Percentiles rank a stretch among this genome's conserved stretches.
These are phyloP conservation scores for Paraconiothyrium sp. DNA, from an alignment of 2,329 filamentous ascomycete species.

Conservation along the genomic window DNA sequence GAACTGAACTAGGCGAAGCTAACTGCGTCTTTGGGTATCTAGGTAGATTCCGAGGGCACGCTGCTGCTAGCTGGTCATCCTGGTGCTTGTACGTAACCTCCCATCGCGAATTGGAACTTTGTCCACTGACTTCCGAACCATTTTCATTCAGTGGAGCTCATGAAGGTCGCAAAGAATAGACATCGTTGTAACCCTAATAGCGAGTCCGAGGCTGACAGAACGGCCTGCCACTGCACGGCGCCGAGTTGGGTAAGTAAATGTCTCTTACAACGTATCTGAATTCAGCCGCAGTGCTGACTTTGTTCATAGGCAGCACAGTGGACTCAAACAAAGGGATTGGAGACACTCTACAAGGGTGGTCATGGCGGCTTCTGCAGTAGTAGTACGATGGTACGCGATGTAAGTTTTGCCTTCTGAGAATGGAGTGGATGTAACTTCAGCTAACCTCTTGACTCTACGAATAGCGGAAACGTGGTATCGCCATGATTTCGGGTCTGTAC, in stretches of 20 bases:
- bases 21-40: neutral
- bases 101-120: no score
- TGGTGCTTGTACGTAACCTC: slow-evolving; percentile 30
- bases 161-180: slow-evolving; percentile 32
- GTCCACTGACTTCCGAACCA: no score
- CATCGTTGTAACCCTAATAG: slow-evolving; percentile 25
- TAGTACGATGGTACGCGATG: slow-evolving; percentile 51
- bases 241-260: slow-evolving; percentile 40
- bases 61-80: slow-evolving; percentile 55
- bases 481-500: slow-evolving; percentile 53
- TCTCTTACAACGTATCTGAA: neutral
- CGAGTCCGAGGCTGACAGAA: slow-evolving; percentile 26
- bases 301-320: slow-evolving; percentile 44
- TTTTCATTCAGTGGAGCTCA: slow-evolving; percentile 28
- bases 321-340: slow-evolving; percentile 46
- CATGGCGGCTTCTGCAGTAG: slow-evolving; percentile 46
- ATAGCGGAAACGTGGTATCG: slow-evolving; percentile 35
- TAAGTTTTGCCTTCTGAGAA: neutral
- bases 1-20: neutral
- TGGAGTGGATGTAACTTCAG: no score
- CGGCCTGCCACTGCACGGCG: slow-evolving; percentile 38
- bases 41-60: slow-evolving; percentile 43
- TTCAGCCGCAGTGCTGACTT: neutral
- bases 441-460: no score
- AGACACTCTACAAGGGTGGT: slow-evolving; percentile 48